Conservation (phyloP, 1,284 basidiomycete species). For the Exobasidium cylindrosporum region DNA sequence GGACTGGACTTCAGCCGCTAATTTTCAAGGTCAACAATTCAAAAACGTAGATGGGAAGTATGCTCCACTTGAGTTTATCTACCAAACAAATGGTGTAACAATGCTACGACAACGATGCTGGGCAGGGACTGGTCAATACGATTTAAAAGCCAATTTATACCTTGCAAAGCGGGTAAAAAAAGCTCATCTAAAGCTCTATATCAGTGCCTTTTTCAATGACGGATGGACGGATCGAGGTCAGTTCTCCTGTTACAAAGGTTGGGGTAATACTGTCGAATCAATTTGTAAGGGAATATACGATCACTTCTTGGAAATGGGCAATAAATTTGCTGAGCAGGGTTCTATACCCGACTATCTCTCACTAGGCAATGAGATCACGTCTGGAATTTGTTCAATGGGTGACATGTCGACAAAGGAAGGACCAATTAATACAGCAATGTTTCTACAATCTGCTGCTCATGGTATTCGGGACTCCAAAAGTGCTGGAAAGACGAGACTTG, state of each 20-base stretch:
- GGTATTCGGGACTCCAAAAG: slow-evolving; percentile 1
- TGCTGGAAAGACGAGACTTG: background rate
- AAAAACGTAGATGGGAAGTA: background rate
- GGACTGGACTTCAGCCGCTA: background rate
- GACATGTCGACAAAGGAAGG: background rate
- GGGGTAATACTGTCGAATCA: background rate
- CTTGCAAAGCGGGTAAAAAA: background rate
- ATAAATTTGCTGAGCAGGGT: background rate
- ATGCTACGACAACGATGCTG: slow-evolving; percentile 6
- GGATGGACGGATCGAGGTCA: slow-evolving; percentile 2
- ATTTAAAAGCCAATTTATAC: slow-evolving; percentile 2
- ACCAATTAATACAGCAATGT: background rate
- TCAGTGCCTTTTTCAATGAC: slow-evolving; percentile 10
- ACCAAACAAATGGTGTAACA: background rate
- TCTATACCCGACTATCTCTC: background rate
- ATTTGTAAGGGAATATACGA: background rate
- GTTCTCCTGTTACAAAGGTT: background rate
- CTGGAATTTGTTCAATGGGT: slow-evolving; percentile 4
- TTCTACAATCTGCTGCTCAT: slow-evolving; percentile 10
- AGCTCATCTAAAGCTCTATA: slow-evolving; percentile 2
- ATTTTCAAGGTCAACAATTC: background rate
- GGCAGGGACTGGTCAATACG: background rate
- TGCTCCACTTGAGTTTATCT: slow-evolving; percentile 1
- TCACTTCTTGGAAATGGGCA: background rate
- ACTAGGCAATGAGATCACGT: slow-evolving; percentile 7